phyloP scores from a whole-genome alignment of 2,329 filamentous ascomycete species.

The Ophiostoma quercus region DNA sequence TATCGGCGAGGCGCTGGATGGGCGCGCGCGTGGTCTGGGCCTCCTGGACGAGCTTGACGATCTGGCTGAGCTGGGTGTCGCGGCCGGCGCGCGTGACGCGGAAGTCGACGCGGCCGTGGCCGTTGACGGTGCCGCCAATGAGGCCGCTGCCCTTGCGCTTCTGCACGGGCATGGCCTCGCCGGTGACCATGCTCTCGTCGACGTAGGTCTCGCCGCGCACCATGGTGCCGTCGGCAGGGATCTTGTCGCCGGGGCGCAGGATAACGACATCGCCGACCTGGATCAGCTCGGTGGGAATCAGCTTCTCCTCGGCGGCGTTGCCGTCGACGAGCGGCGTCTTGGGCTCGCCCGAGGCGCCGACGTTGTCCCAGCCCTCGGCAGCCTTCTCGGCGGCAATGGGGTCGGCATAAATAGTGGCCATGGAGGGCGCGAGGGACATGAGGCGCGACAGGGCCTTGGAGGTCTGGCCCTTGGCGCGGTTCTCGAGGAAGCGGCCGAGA shows the following conservation, averaged over 20 bases:
- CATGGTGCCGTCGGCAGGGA: constrained; percentile 84
- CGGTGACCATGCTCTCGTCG: constrained; percentile 98
- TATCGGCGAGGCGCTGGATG: constrained; percentile 88
- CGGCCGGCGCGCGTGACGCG: constrained; percentile 86
- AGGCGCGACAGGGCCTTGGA: constrained; percentile 87
- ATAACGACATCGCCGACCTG: constrained; percentile 92
- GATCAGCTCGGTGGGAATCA: constrained; percentile 90
- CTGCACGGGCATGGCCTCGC: constrained; percentile 90
- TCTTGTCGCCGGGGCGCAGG: constrained; percentile 89
- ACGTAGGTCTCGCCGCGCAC: constrained; percentile 88
- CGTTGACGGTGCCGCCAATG: constrained; percentile 94
- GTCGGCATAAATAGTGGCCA: constrained; percentile 94
- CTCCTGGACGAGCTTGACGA: constrained; percentile 96
- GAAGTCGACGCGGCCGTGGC: constrained; percentile 85
- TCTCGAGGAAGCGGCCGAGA: constrained; percentile 85
- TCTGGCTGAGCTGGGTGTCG: constrained; percentile 95
- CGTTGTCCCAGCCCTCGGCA: constrained; percentile 67
- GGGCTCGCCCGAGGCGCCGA: constrained; percentile 36
- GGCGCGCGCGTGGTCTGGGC: constrained; percentile 91
- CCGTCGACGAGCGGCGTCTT: constrained; percentile 46
- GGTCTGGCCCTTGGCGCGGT: constrained; percentile 90
- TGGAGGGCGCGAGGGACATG: constrained; percentile 94
- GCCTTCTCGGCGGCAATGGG: constrained; percentile 89
- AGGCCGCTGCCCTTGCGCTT: constrained; percentile 75
- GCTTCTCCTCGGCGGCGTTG: constrained; percentile 69